A percentile compares a stretch with the other conserved stretches of the same genome.
These are phyloP conservation scores for Periconia macrospinosa DNA, from an alignment of 2,329 filamentous ascomycete genomes.

Conservation along the genomic window DNA sequence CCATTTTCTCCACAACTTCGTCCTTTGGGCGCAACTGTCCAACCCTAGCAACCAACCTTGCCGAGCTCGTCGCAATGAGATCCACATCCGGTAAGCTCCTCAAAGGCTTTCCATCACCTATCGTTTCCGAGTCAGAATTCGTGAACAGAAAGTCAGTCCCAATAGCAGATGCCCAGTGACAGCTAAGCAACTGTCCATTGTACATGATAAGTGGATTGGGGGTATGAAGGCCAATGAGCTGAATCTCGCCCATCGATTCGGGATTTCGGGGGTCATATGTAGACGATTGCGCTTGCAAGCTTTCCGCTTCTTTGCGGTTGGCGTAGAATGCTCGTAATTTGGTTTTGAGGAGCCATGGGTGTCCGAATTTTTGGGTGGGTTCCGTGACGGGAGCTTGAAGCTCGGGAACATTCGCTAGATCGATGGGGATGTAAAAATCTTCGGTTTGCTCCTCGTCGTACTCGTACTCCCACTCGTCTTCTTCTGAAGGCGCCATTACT, in stretches of 20 bases:
- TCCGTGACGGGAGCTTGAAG: constrained; percentile 18
- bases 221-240: constrained; percentile 82
- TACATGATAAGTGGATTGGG: constrained; percentile 78
- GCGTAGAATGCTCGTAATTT: constrained; percentile 32
- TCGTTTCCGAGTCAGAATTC: constrained; percentile 17
- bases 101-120: constrained; percentile 42
- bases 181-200: constrained; percentile 75
- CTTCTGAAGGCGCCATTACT: constrained; percentile 24
- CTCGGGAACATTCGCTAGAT: constrained; percentile 51
- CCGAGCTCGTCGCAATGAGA: constrained; percentile 69
- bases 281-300: constrained; percentile 14
- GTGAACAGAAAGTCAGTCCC: constrained; percentile 81
- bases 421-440: constrained; percentile 63
- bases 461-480: constrained; percentile 65
- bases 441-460: constrained; percentile 58
- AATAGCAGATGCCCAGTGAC: constrained; percentile 78
- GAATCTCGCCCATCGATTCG: constrained; percentile 54
- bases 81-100: constrained; percentile 64
- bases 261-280: constrained; percentile 7
- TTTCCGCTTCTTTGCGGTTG: constrained; percentile 19
- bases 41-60: constrained; percentile 69
- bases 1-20: constrained; percentile 19
- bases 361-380: constrained; percentile 18
- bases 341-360: constrained; percentile 31
- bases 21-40: constrained; percentile 55